Evolutionary conservation across 345 rosid species (phyloP).

Genomic region (Syzygium grande): DNA sequence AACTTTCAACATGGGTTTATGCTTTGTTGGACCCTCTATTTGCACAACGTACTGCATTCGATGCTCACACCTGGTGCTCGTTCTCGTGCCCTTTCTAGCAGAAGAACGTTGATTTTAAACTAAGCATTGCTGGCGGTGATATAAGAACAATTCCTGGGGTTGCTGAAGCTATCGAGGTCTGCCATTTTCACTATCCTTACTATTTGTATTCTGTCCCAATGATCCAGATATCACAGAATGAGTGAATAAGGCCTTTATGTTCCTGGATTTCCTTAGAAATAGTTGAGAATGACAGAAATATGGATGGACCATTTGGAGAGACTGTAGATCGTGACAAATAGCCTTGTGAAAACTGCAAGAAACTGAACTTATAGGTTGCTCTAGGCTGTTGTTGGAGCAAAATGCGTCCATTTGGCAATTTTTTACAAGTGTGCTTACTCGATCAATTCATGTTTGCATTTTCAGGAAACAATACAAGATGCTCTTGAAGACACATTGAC

Average conservation of each 20-base stretch:
- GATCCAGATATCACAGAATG: not conserved
- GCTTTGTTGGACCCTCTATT: not conserved
- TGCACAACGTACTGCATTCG: not conserved
- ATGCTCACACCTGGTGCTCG: not conserved
- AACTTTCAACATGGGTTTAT: not conserved
- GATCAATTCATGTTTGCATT: not conserved
- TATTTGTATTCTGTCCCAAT: not conserved
- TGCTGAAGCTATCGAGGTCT: constrained; percentile 80
- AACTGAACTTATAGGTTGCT: not conserved
- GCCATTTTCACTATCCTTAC: constrained; percentile 3
- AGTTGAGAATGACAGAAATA: not conserved
- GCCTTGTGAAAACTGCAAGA: not conserved
- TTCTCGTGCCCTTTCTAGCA: constrained; percentile 17
- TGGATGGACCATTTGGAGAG: not conserved
- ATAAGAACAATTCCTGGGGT: constrained; percentile 76
- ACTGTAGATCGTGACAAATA: not conserved
- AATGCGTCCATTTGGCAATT: not conserved
- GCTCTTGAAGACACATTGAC: constrained; percentile 86
- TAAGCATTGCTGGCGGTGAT: constrained; percentile 74
- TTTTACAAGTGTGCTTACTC: not conserved
- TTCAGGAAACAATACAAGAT: constrained; percentile 71
- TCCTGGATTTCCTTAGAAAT: not conserved
- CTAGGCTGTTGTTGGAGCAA: not conserved
- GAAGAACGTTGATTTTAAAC: constrained; percentile 75
- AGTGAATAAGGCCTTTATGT: not conserved